These are phyloP conservation scores for Chamaecrista fasciculata DNA, from an alignment of 306 rosid species.

Conservation along the genomic window DNA sequence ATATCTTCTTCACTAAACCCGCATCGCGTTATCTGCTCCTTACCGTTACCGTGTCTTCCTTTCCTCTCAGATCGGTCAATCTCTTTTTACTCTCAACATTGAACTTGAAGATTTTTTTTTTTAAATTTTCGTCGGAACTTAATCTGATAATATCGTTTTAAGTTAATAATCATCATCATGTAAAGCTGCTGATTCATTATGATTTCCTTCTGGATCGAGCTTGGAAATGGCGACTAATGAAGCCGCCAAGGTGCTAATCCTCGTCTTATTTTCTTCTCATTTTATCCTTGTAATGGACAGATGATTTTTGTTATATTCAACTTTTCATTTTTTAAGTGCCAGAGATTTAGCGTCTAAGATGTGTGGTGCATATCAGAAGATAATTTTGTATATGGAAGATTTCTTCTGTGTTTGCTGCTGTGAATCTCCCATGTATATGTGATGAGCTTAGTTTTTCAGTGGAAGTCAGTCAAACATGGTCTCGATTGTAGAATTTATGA, in stretches of 20 bases:
- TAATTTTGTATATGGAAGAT: constrained; percentile 26
- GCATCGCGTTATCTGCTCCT: constrained; percentile 34
- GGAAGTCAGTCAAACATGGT: constrained; percentile 17
- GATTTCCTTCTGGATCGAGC: constrained; percentile 43
- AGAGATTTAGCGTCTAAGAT: constrained; percentile 20
- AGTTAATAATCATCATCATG: background rate
- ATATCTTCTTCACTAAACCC: constrained; percentile 32
- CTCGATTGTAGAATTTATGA: background rate
- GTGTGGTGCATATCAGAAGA: background rate
- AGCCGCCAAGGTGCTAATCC: constrained; percentile 38
- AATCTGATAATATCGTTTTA: background rate
- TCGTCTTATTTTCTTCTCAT: background rate
- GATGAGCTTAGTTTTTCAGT: constrained; percentile 26
- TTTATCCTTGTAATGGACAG: background rate
- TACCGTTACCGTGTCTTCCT: no score
- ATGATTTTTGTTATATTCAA: background rate
- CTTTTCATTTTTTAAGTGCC: constrained; percentile 15
- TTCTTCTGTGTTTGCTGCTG: constrained; percentile 2
- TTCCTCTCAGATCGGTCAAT: constrained; percentile 40
- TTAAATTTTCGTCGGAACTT: background rate
- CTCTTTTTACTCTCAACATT: constrained; percentile 3
- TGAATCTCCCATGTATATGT: background rate
- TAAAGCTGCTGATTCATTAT: constrained; percentile 1
- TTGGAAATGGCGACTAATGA: constrained; percentile 47
- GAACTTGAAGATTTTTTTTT: background rate